Percentiles rank a stretch among this genome's conserved stretches.
phyloP scores from a whole-genome alignment of 176 grass and related monocot genomes.

The Musa itinerans region DNA sequence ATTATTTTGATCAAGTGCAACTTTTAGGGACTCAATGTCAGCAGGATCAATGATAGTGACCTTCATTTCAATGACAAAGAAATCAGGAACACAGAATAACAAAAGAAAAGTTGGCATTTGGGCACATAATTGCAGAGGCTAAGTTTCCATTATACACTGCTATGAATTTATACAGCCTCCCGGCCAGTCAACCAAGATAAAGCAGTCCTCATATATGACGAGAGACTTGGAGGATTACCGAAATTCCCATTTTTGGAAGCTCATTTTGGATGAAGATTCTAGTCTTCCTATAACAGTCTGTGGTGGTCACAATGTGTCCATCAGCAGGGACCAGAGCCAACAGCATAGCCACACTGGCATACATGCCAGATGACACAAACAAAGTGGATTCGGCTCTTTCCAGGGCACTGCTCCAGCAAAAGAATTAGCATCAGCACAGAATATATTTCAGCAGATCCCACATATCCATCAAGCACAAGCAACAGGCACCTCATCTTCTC shows the following conservation, averaged over 20 bases:
- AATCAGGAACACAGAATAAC: background rate
- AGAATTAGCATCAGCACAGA: slow-evolving; percentile 10
- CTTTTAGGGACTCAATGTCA: slow-evolving; percentile 5
- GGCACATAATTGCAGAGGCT: background rate
- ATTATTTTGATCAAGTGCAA: slow-evolving; percentile 15
- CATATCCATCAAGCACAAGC: background rate
- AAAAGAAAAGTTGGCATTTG: background rate
- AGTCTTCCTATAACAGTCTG: slow-evolving; percentile 90
- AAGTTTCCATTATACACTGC: background rate
- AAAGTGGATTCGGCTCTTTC: slow-evolving; percentile 89
- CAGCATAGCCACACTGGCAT: slow-evolving; percentile 84
- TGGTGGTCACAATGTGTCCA: slow-evolving; percentile 88
- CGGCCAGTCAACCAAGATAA: too few species aligned
- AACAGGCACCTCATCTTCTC: slow-evolving; percentile 77
- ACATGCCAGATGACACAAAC: slow-evolving; percentile 96
- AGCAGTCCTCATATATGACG: too few species aligned
- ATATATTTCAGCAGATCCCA: background rate
- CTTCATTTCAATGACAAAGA: background rate
- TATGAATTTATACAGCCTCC: background rate
- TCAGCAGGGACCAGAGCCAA: slow-evolving; percentile 74
- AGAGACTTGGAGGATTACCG: slow-evolving; percentile 36
- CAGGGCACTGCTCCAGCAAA: slow-evolving; percentile 61
- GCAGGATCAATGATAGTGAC: slow-evolving; percentile 14
- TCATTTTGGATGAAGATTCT: slow-evolving; percentile 95
- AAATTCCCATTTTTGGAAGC: slow-evolving; percentile 88